phyloP scores from a whole-genome alignment of 2,329 filamentous ascomycete genomes.

The Epicoccum nigrum region DNA sequence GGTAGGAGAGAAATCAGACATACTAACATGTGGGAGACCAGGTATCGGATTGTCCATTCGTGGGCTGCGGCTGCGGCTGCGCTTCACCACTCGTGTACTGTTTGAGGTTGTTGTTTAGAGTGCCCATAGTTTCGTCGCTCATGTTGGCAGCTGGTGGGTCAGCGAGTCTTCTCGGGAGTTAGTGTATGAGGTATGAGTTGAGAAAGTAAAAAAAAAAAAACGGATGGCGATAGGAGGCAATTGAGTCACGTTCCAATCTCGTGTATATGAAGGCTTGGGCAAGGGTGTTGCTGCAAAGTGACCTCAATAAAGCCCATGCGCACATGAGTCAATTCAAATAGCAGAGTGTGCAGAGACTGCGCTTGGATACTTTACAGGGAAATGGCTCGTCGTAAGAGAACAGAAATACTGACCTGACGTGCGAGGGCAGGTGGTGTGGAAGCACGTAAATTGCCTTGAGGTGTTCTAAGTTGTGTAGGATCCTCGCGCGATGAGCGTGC shows the following conservation, averaged over 20 bases:
- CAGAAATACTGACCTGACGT: slow-evolving; percentile 7
- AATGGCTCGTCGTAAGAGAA: neutral
- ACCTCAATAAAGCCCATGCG: slow-evolving; percentile 24
- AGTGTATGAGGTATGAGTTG: neutral
- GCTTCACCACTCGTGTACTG: slow-evolving; percentile 15
- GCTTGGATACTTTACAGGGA: neutral
- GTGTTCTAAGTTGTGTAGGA: slow-evolving; percentile 1
- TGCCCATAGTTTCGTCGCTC: slow-evolving; percentile 19
- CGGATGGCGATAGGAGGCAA: neutral
- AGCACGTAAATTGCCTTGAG: neutral
- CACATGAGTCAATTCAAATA: slow-evolving; percentile 31
- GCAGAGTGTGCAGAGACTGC: slow-evolving; percentile 4
- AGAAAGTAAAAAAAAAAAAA: too few relatives aligned
- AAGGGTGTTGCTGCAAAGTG: slow-evolving; percentile 27
- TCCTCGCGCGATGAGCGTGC: slow-evolving; percentile 7
- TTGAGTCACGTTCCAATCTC: slow-evolving; percentile 23
- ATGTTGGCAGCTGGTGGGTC: slow-evolving; percentile 3
- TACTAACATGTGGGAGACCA: slow-evolving; percentile 51
- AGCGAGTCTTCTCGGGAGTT: neutral
- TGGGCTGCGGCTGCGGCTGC: slow-evolving; percentile 11
- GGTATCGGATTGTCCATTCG: slow-evolving; percentile 19
- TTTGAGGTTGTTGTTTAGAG: slow-evolving; percentile 20
- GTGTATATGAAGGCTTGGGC: slow-evolving; percentile 26
- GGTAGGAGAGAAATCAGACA: too few relatives aligned
- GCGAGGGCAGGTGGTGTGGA: neutral